phyloP scores from a whole-genome alignment of 768 basidiomycete species.

The Trametes coccinea region DNA sequence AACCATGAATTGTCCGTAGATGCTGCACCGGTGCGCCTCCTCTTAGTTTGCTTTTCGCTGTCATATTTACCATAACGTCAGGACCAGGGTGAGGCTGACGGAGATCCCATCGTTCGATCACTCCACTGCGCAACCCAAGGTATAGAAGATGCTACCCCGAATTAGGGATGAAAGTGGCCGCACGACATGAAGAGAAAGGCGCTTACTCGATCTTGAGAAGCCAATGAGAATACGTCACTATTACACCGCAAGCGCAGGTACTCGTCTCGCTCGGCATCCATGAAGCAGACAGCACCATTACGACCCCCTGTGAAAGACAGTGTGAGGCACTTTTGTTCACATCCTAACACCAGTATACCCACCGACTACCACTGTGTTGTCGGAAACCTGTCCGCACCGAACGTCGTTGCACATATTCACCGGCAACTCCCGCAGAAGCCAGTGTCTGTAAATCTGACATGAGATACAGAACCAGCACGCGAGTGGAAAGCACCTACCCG shows the following conservation, averaged over 20 bases:
- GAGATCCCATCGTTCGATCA: slow-evolving; percentile 20
- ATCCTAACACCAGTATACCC: background rate
- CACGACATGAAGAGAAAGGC: too few species aligned
- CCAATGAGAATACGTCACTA: slow-evolving; percentile 14
- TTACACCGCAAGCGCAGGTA: background rate
- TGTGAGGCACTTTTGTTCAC: too few species aligned
- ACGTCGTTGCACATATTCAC: slow-evolving; percentile 12
- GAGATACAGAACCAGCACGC: background rate
- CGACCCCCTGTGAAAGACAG: background rate
- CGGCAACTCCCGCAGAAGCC: slow-evolving; percentile 15
- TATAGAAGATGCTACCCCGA: slow-evolving; percentile 17
- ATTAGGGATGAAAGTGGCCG: background rate
- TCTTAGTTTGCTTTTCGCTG: background rate
- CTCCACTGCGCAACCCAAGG: slow-evolving; percentile 21
- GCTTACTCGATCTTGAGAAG: slow-evolving; percentile 13
- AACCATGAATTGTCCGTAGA: slow-evolving; percentile 49
- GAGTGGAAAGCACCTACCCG: background rate
- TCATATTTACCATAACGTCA: slow-evolving; percentile 11
- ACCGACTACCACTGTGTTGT: slow-evolving; percentile 5
- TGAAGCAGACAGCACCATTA: slow-evolving; percentile 7
- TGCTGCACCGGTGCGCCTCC: slow-evolving; percentile 50
- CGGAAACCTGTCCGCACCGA: slow-evolving; percentile 8
- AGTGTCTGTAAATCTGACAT: background rate
- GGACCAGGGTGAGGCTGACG: slow-evolving; percentile 4
- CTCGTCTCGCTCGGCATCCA: slow-evolving; percentile 9